These are phyloP conservation scores for Candida frijolesensis DNA, from an alignment of 1,139 yeast genomes.

Conservation along the genomic window DNA sequence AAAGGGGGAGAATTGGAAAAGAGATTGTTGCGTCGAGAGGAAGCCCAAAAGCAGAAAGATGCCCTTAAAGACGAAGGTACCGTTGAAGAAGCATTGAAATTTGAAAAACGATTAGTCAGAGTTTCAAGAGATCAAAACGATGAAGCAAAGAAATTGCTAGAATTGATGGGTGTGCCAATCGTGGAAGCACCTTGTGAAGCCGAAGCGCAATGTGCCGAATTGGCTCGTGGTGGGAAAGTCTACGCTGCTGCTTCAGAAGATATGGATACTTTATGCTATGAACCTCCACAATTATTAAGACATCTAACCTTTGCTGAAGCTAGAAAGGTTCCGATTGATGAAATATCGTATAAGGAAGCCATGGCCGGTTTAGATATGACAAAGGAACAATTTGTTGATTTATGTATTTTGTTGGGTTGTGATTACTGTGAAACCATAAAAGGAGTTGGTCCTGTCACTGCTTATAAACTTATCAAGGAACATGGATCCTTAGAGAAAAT, in stretches of 20 bases:
- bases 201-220: conserved; percentile 95
- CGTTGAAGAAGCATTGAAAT: conserved; percentile 71
- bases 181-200: conserved; percentile 98
- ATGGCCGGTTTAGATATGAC: conserved; percentile 76
- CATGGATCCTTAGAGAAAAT: conserved; percentile 80
- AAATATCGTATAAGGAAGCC: conserved; percentile 69
- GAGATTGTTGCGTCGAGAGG: conserved; percentile 77
- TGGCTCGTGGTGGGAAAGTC: conserved; percentile 85
- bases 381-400: conserved; percentile 76
- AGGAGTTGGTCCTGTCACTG: conserved; percentile 96
- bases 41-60: conserved; percentile 75
- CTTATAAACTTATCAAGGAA: conserved; percentile 82
- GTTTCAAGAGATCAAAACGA: conserved; percentile 91
- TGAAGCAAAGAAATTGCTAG: conserved; percentile 80
- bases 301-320: conserved; percentile 95
- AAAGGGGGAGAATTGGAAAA: conserved; percentile 93
- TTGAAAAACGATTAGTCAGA: conserved; percentile 84
- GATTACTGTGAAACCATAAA: conserved; percentile 94
- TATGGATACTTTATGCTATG: conserved; percentile 96
- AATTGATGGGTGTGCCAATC: conserved; percentile 92
- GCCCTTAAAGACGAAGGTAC: conserved; percentile 80
- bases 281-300: conserved; percentile 79
- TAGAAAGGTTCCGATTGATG: conserved; percentile 88
- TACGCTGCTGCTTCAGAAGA: conserved; percentile 98
- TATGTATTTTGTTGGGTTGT: conserved; percentile 92